Evolutionary conservation across 768 basidiomycete genomes (phyloP).

Genomic region (Boletus subcaerulescens): DNA sequence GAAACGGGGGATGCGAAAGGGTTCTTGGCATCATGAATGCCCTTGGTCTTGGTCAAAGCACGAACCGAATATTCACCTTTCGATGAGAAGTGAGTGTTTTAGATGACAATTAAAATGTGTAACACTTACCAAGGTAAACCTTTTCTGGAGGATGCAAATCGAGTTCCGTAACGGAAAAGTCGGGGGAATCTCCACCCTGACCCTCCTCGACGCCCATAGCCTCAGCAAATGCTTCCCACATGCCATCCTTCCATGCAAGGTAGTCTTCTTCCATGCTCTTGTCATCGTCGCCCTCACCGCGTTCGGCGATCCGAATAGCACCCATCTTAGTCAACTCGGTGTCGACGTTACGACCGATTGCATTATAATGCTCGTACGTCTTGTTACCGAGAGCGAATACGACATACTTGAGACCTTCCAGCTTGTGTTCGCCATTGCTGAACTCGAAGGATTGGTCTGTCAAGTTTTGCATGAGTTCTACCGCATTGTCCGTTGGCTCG

Average conservation of each 20-base stretch:
- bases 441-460: constrained; percentile 87
- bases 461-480: constrained; percentile 90
- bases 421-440: constrained; percentile 67
- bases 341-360: constrained; percentile 81
- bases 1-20: constrained; percentile 86
- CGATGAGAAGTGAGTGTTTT: background rate
- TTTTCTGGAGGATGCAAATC: constrained; percentile 75
- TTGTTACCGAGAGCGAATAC: constrained; percentile 90
- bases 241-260: constrained; percentile 96
- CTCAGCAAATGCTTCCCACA: constrained; percentile 90
- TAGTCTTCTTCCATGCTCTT: constrained; percentile 99
- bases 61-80: constrained; percentile 92
- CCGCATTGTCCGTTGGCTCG: constrained; percentile 97
- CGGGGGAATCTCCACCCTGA: constrained; percentile 90
- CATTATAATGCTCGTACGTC: constrained; percentile 96
- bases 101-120: background rate
- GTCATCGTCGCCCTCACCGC: constrained; percentile 97
- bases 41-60: constrained; percentile 88
- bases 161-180: constrained; percentile 89
- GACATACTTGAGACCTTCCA: constrained; percentile 90
- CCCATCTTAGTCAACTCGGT: constrained; percentile 72
- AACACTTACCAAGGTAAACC: constrained; percentile 79
- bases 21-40: constrained; percentile 98
- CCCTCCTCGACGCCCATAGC: constrained; percentile 92
- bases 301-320: constrained; percentile 78